These are phyloP conservation scores for Aeschynomene evenia DNA, from an alignment of 306 rosid species.

Conservation along the genomic window DNA sequence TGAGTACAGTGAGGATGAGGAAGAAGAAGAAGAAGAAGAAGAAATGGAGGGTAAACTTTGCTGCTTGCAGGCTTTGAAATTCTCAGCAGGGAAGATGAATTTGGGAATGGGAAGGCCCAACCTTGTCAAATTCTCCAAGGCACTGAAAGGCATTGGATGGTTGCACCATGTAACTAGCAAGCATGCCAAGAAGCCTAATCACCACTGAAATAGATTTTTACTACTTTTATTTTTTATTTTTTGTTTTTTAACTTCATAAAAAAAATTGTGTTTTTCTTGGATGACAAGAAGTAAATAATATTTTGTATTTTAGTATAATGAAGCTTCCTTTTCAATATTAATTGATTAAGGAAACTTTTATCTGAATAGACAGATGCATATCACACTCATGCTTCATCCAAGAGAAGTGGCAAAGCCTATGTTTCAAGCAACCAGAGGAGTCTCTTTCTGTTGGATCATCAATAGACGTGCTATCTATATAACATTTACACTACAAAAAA, in stretches of 20 bases:
- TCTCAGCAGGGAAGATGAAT: slow-evolving; percentile 85
- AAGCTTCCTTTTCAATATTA: not conserved
- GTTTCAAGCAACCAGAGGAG: slow-evolving; percentile 27
- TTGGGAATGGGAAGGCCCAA: slow-evolving; percentile 85
- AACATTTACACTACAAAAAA: not conserved
- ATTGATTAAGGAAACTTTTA: not conserved
- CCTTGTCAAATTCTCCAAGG: slow-evolving; percentile 75
- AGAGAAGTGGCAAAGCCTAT: not conserved
- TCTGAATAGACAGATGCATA: not conserved
- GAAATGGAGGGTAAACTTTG: slow-evolving; percentile 56
- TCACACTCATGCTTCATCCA: too few relatives aligned
- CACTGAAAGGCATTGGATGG: slow-evolving; percentile 82
- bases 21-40: too few relatives aligned
- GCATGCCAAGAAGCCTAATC: slow-evolving; percentile 60
- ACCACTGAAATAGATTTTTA: slow-evolving; percentile 39
- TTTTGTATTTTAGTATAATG: slow-evolving; percentile 29
- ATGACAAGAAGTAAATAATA: slow-evolving; percentile 53
- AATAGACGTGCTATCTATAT: slow-evolving; percentile 24
- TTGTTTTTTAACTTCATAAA: too few relatives aligned
- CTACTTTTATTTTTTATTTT: not conserved
- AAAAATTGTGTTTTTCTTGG: slow-evolving; percentile 38
- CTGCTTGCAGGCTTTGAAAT: slow-evolving; percentile 87
- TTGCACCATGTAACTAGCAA: slow-evolving; percentile 63
- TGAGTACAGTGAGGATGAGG: slow-evolving; percentile 24
- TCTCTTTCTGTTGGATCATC: slow-evolving; percentile 12